phyloP scores from a whole-genome alignment of 768 basidiomycete genomes.

The Trametes cinnabarina region DNA sequence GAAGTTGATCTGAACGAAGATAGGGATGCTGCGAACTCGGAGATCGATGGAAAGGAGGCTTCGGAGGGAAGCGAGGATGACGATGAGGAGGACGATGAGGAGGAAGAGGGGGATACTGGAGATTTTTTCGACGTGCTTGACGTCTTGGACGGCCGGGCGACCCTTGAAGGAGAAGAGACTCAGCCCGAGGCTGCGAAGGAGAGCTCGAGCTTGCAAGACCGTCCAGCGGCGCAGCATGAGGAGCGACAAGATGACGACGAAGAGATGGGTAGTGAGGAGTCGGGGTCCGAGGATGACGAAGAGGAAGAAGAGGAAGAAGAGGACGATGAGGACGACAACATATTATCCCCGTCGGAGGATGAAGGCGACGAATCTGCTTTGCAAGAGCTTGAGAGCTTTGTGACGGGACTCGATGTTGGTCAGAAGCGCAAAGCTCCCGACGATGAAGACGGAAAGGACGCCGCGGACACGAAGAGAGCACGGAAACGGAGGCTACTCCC shows the following conservation, averaged over 20 bases:
- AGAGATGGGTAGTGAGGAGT: constrained; percentile 28
- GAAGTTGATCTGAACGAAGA: constrained; percentile 72
- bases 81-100: constrained; percentile 35
- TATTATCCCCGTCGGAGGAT: constrained; percentile 30
- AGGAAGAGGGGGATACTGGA: constrained; percentile 42
- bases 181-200: constrained; percentile 28
- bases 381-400: constrained; percentile 67
- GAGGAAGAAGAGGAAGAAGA: constrained; percentile 36
- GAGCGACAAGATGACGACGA: constrained; percentile 37
- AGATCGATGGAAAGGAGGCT: constrained; percentile 42
- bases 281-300: constrained; percentile 30
- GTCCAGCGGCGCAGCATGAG: constrained; percentile 22
- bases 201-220: not conserved
- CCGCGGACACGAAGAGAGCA: constrained; percentile 27
- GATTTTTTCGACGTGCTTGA: constrained; percentile 66
- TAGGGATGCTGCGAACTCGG: constrained; percentile 30
- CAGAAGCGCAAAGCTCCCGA: constrained; percentile 71
- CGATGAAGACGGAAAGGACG: constrained; percentile 33
- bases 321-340: constrained; percentile 39
- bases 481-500: constrained; percentile 62
- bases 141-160: constrained; percentile 61
- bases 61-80: constrained; percentile 36
- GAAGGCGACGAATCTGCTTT: constrained; percentile 59
- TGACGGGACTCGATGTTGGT: constrained; percentile 62
- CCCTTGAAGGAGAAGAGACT: constrained; percentile 43